These are phyloP conservation scores for Sporothrix brasiliensis DNA, from an alignment of 2,329 filamentous ascomycete species.

Conservation along the genomic window DNA sequence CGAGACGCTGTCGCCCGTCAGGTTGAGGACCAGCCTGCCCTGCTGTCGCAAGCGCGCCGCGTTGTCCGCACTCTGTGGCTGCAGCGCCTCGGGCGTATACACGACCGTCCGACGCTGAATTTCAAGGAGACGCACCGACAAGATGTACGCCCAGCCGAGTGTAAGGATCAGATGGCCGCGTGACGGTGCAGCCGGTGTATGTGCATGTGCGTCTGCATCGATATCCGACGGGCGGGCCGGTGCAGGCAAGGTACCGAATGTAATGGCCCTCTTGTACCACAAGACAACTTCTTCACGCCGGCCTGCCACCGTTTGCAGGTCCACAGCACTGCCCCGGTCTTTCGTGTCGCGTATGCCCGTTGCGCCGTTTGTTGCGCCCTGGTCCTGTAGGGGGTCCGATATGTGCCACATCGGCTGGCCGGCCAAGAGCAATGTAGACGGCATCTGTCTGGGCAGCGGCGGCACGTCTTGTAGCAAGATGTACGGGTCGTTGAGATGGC, in stretches of 20 bases:
- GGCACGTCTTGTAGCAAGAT: conserved; percentile 29
- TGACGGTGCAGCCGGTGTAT: conserved; percentile 16
- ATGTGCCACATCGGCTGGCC: conserved; percentile 22
- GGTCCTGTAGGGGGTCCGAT: neutral
- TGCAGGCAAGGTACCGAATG: neutral
- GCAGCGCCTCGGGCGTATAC: conserved; percentile 26
- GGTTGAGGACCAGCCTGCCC: conserved; percentile 29
- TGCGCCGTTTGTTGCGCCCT: too few relatives aligned
- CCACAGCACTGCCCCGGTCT: neutral
- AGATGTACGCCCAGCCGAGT: conserved; percentile 33
- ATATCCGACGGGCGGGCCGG: too few relatives aligned
- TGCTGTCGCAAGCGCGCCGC: conserved; percentile 23
- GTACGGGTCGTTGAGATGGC: conserved; percentile 22
- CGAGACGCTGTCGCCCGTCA: conserved; percentile 26
- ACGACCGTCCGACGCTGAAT: conserved; percentile 25
- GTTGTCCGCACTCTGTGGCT: conserved; percentile 2
- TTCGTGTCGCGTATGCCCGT: too few relatives aligned
- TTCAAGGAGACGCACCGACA: conserved; percentile 32
- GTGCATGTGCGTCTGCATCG: too few relatives aligned
- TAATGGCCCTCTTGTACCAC: neutral
- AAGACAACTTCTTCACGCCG: conserved; percentile 1
- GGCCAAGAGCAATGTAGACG: neutral
- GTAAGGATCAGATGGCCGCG: conserved; percentile 30
- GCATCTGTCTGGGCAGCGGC: conserved; percentile 13
- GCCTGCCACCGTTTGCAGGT: conserved; percentile 17